These are phyloP conservation scores for Mycena sanguinolenta DNA, from an alignment of 768 basidiomycete genomes.

Conservation along the genomic window DNA sequence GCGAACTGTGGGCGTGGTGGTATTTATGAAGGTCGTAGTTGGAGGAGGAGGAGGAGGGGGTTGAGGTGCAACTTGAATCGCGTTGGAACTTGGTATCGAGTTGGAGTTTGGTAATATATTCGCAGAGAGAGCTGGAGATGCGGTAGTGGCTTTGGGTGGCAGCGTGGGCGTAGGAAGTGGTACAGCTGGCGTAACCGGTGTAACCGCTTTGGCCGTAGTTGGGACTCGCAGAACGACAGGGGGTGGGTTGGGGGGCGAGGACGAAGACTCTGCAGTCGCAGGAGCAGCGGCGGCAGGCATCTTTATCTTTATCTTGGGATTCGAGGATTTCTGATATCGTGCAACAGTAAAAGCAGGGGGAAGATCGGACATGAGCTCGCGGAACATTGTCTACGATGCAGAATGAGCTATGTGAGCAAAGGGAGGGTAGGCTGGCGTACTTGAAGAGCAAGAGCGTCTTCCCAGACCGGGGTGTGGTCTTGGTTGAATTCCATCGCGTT, in stretches of 20 bases:
- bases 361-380: slow-evolving; percentile 82
- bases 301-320: slow-evolving; percentile 81
- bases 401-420: slow-evolving; percentile 29
- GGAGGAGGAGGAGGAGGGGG: slow-evolving; percentile 23
- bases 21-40: slow-evolving; percentile 25
- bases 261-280: slow-evolving; percentile 42
- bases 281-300: slow-evolving; percentile 61
- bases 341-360: slow-evolving; percentile 75
- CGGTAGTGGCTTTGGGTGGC: slow-evolving; percentile 39
- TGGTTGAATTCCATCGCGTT: slow-evolving; percentile 93
- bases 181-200: slow-evolving; percentile 36
- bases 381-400: slow-evolving; percentile 73
- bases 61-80: slow-evolving; percentile 37
- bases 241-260: slow-evolving; percentile 38
- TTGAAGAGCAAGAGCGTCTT: slow-evolving; percentile 77
- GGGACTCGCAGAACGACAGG: slow-evolving; percentile 55
- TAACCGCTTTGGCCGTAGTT: slow-evolving; percentile 37
- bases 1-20: slow-evolving; percentile 39
- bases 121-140: slow-evolving; percentile 41
- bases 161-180: slow-evolving; percentile 42
- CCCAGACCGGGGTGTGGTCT: slow-evolving; percentile 87
- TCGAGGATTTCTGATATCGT: slow-evolving; percentile 68
- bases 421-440: slow-evolving; percentile 50
- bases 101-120: slow-evolving; percentile 8
- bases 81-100: slow-evolving; percentile 25